Evolutionary conservation across 495 filamentous ascomycete species (phyloP).

Genomic region (Penicillium waksmanii): DNA sequence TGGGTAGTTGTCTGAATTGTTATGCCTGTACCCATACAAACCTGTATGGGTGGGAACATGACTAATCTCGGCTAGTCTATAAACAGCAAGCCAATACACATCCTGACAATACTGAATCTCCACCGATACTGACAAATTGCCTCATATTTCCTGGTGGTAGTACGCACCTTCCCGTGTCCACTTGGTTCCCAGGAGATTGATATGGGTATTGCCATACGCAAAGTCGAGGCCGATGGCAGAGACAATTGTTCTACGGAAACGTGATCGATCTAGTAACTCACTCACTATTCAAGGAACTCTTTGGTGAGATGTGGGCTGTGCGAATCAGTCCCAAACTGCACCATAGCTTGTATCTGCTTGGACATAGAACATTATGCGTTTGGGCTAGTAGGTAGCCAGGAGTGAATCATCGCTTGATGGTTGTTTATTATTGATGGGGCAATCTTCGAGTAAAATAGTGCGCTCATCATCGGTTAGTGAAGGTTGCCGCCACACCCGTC

Average conservation of each 20-base stretch:
- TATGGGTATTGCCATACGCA: not conserved
- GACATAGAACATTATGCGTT: not conserved
- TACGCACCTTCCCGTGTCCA: not conserved
- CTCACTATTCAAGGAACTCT: not conserved
- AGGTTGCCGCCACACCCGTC: no score
- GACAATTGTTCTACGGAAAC: not conserved
- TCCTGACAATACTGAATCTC: no score
- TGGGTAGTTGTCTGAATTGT: no score
- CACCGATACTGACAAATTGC: no score
- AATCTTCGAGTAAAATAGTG: no score
- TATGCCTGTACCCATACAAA: no score
- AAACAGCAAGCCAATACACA: no score
- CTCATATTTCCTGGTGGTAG: not conserved
- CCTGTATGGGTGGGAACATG: no score
- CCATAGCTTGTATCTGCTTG: not conserved
- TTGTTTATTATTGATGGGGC: no score
- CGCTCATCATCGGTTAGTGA: no score
- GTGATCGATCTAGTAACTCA: slow-evolving; percentile 3
- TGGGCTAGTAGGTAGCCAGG: not conserved
- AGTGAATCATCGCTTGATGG: no score
- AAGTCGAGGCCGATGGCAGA: slow-evolving; percentile 1
- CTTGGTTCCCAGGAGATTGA: slow-evolving; percentile 2
- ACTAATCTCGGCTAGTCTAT: no score
- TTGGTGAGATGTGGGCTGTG: not conserved
- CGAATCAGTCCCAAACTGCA: slow-evolving; percentile 2